Evolutionary conservation across 2,329 filamentous ascomycete species (phyloP).

Genomic region (Emericellopsis atlantica): DNA sequence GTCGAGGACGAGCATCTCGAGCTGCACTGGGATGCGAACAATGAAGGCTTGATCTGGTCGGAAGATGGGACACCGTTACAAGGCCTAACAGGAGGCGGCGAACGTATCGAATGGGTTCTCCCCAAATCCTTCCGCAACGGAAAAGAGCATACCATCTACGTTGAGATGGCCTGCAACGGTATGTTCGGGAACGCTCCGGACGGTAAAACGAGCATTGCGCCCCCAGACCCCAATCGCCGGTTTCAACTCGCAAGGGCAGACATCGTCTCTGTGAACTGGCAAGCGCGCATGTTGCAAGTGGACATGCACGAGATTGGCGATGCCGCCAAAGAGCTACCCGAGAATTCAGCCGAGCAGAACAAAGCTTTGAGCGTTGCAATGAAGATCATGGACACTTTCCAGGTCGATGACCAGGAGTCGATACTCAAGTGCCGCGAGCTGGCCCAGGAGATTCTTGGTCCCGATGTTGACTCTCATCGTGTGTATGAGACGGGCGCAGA

Average conservation of each 20-base stretch:
- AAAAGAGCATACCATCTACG: constrained; percentile 78
- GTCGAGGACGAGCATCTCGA: constrained; percentile 72
- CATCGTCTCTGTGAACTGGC: constrained; percentile 79
- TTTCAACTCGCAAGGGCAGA: constrained; percentile 67
- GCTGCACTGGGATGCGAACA: constrained; percentile 91
- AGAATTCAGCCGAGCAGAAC: constrained; percentile 80
- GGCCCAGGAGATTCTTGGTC: constrained; percentile 69
- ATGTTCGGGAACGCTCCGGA: constrained; percentile 93
- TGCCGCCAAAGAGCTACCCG: constrained; percentile 81
- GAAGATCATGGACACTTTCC: constrained; percentile 80
- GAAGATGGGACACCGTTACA: constrained; percentile 83
- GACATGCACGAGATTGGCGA: constrained; percentile 96
- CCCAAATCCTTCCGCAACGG: constrained; percentile 73
- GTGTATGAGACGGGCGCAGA: constrained; percentile 70
- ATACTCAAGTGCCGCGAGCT: constrained; percentile 73
- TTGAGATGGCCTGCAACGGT: constrained; percentile 97
- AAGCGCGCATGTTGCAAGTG: constrained; percentile 71
- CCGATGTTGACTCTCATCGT: constrained; percentile 66
- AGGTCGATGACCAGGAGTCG: constrained; percentile 65
- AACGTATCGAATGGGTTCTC: constrained; percentile 84
- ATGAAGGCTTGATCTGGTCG: constrained; percentile 90
- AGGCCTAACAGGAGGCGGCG: constrained; percentile 79
- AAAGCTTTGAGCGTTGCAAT: constrained; percentile 74
- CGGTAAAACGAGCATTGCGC: constrained; percentile 69
- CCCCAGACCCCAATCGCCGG: constrained; percentile 73